Conservation (phyloP, 2,329 filamentous ascomycete species). For the Leptographium wingfieldii region DNA sequence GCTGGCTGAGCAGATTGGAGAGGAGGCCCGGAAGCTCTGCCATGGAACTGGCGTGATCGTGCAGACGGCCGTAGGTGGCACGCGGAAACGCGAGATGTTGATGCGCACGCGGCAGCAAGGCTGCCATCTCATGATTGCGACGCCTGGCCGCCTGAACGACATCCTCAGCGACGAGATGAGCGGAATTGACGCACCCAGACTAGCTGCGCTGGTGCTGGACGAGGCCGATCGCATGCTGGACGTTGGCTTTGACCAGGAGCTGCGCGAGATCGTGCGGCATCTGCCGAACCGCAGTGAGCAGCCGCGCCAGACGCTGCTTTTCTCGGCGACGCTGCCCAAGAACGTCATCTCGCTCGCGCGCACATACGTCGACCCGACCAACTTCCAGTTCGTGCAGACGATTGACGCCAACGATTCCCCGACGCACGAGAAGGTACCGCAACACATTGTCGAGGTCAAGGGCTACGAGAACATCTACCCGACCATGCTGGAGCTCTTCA, state of each 20-base stretch:
- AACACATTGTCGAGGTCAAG: slow-evolving; percentile 55
- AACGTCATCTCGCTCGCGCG: slow-evolving; percentile 73
- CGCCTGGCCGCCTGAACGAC: slow-evolving; percentile 78
- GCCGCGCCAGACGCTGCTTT: slow-evolving; percentile 81
- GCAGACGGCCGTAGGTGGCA: slow-evolving; percentile 82
- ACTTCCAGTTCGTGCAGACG: slow-evolving; percentile 87
- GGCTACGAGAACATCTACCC: slow-evolving; percentile 69
- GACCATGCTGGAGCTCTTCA: slow-evolving; percentile 61
- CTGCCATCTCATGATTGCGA: slow-evolving; percentile 82
- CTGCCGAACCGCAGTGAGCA: slow-evolving; percentile 53
- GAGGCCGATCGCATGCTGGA: slow-evolving; percentile 98
- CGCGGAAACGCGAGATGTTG: slow-evolving; percentile 60
- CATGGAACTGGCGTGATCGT: slow-evolving; percentile 51
- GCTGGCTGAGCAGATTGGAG: slow-evolving; percentile 67
- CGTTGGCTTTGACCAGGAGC: slow-evolving; percentile 65
- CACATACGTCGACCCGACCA: slow-evolving; percentile 58
- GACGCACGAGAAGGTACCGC: slow-evolving; percentile 75
- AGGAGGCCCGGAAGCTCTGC: slow-evolving; percentile 61
- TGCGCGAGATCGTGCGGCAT: slow-evolving; percentile 44
- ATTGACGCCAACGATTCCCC: slow-evolving; percentile 68
- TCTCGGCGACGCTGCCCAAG: slow-evolving; percentile 82
- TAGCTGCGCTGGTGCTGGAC: slow-evolving; percentile 82
- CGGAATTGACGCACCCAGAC: slow-evolving; percentile 59
- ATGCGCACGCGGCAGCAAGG: slow-evolving; percentile 56
- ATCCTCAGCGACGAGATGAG: slow-evolving; percentile 54